Base-by-base conservation (phyloP, 345 rosid genomes). In the Gossypium ekmanianum region DNA sequence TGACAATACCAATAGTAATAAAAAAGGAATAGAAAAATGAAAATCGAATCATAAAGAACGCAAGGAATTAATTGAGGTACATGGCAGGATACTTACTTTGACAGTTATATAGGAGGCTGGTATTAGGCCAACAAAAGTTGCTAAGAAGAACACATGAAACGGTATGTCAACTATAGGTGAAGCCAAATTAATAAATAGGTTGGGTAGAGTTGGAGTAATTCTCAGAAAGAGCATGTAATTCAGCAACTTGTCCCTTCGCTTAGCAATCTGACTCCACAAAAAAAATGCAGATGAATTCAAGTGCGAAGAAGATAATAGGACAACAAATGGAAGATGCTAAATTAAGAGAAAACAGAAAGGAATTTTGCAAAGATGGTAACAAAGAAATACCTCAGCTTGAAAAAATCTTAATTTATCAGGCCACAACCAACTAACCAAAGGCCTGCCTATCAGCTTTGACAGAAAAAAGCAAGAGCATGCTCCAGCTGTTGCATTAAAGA, bases 121-220 rank as follows among this genome's bases (percentile, higher is more conserved):
- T 39, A 93, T 86, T 81, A 95, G 88, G 75, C 99, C 98, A 69
- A 93, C 78, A 84, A 90, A 78, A 71, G 98, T 95, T 34, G 98
- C 99, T 79, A 81, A 77, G 76, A 93, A 93, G 97, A 95, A 95
- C 68, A 93, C 74, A 85, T 91, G 97, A 83, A 93, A 95, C 14
- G 99, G 99, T 77, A 95, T 88, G 83, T 95, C 98, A 52, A 95
- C 96, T 8, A 95, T 95, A 0, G 98, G 97, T 74, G 99, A 95
- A 12, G 98, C 99, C 88, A 95, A 82, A 87, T 93, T 95, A 83
- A 95, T 95, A 50, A 95, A 95, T 18, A 95, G 97, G 83, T 95
- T 95, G 72, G 99, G 99, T 63, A 95, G 76, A 0, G 99, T 82
- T 16, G 99, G 99, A 71, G 99, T 95, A 78, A 95, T 84, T 82